phyloP scores from a whole-genome alignment of 2,329 filamentous ascomycete species.

The Claviceps capensis region DNA sequence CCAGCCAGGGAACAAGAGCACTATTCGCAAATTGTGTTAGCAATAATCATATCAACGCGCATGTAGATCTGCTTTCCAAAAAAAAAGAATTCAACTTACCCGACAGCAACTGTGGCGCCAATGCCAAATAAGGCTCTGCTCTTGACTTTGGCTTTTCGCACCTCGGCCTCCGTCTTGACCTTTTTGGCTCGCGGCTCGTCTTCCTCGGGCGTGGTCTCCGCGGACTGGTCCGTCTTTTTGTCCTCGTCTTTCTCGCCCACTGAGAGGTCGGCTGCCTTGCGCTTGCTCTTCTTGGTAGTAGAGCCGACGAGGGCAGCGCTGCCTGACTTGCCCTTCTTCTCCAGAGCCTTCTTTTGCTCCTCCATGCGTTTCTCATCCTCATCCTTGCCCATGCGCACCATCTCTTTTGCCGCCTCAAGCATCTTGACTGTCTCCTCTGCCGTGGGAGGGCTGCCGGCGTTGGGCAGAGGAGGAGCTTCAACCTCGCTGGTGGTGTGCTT shows the following conservation, averaged over 20 bases:
- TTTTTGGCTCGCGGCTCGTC: constrained; percentile 53
- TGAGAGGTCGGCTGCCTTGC: constrained; percentile 60
- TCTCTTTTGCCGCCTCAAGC: constrained; percentile 74
- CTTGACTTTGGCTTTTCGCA: constrained; percentile 76
- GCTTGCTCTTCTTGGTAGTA: constrained; percentile 45
- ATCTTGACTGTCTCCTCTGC: constrained; percentile 70
- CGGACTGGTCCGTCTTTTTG: constrained; percentile 23
- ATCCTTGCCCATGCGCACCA: constrained; percentile 59
- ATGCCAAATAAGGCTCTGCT: constrained; percentile 77
- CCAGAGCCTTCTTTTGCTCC: constrained; percentile 23
- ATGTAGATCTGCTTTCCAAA: neutral
- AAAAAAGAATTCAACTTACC: constrained; percentile 47
- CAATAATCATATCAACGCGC: neutral
- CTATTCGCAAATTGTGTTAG: constrained; percentile 14
- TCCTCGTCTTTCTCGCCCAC: constrained; percentile 43
- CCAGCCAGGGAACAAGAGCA: constrained; percentile 37
- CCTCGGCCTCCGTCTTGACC: constrained; percentile 64
- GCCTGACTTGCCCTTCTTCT: constrained; percentile 23
- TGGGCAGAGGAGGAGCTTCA: constrained; percentile 55
- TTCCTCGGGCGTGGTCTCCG: constrained; percentile 19
- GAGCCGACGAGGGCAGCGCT: constrained; percentile 17
- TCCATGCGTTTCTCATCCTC: constrained; percentile 27
- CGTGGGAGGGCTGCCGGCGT: constrained; percentile 51
- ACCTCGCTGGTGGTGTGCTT: constrained; percentile 63
- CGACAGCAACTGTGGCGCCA: constrained; percentile 73